Evolutionary conservation across 2,329 filamentous ascomycete species (phyloP).

Genomic region (Cordyceps militaris): DNA sequence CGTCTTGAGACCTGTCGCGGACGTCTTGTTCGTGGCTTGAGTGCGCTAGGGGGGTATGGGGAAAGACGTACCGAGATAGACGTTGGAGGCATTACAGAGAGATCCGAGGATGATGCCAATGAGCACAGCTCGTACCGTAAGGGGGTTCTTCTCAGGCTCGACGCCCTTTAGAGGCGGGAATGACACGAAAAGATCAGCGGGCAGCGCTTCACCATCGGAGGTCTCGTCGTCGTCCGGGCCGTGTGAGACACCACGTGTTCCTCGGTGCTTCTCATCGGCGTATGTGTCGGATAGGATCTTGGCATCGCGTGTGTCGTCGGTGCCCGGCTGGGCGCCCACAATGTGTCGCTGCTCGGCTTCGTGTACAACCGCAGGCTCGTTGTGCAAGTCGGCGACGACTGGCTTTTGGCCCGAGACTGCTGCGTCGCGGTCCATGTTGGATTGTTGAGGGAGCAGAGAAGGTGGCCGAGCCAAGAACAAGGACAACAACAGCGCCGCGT

Average conservation of each 20-base stretch:
- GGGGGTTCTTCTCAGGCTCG: conserved; percentile 36
- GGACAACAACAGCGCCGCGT: too few relatives aligned
- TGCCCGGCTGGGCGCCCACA: conserved; percentile 12
- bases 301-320: conserved; percentile 12
- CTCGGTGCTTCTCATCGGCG: neutral
- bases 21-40: neutral
- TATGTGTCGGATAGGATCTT: neutral
- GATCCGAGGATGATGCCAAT: conserved; percentile 50
- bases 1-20: conserved; percentile 38
- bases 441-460: too few relatives aligned
- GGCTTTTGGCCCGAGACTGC: conserved; percentile 3
- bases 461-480: too few relatives aligned
- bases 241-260: neutral
- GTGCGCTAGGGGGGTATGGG: neutral
- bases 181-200: conserved; percentile 27
- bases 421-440: conserved; percentile 5
- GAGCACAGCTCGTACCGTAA: conserved; percentile 49
- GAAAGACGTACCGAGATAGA: conserved; percentile 45
- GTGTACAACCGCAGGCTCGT: neutral
- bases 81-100: conserved; percentile 55
- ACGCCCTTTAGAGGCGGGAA: conserved; percentile 35
- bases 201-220: conserved; percentile 20
- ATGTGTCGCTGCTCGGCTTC: neutral
- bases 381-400: neutral
- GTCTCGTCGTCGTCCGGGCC: conserved; percentile 23